A percentile compares a stretch with the other conserved stretches of the same genome.
phyloP scores from a whole-genome alignment of 1,284 basidiomycete genomes.

The Xanthoconium separans region DNA sequence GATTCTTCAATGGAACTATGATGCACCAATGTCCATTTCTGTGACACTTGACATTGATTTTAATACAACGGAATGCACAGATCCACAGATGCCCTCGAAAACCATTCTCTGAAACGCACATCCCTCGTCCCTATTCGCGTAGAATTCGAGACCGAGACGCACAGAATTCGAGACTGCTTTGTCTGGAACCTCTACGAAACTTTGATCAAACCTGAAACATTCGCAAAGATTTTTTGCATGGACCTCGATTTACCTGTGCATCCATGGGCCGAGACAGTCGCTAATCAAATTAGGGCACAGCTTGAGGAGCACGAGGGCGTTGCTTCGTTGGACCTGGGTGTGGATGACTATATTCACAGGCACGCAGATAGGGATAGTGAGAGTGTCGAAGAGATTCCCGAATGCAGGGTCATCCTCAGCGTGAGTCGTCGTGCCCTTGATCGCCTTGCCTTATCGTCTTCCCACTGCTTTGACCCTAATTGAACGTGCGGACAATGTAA shows the following conservation, averaged over 20 bases:
- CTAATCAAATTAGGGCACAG: conserved; percentile 86
- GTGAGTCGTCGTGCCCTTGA: conserved; percentile 47
- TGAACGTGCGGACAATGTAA: conserved; percentile 16
- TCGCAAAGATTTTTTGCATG: conserved; percentile 83
- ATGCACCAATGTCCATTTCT: conserved; percentile 19
- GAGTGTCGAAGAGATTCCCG: conserved; percentile 65
- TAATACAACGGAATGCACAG: conserved; percentile 40
- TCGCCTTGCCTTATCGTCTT: conserved; percentile 9
- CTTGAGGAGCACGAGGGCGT: conserved; percentile 85
- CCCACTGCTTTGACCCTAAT: conserved; percentile 12
- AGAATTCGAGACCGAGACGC: conserved; percentile 91
- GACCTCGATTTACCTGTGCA: conserved; percentile 78
- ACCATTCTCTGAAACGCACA: conserved; percentile 62
- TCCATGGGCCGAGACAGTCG: conserved; percentile 75
- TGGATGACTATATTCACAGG: conserved; percentile 55
- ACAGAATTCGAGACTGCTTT: conserved; percentile 92
- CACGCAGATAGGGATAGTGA: conserved; percentile 30
- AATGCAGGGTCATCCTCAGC: conserved; percentile 88
- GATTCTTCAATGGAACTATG: conserved; percentile 14
- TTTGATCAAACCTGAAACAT: conserved; percentile 79
- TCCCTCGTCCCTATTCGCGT: conserved; percentile 90
- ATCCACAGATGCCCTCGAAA: conserved; percentile 61
- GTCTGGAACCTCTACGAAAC: conserved; percentile 92
- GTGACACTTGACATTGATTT: conserved; percentile 13
- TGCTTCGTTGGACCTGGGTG: conserved; percentile 72